Percentiles rank a stretch among this genome's conserved stretches.
These are phyloP conservation scores for Hypoxylon sp. DNA, from an alignment of 2,329 filamentous ascomycete species.

Conservation along the genomic window DNA sequence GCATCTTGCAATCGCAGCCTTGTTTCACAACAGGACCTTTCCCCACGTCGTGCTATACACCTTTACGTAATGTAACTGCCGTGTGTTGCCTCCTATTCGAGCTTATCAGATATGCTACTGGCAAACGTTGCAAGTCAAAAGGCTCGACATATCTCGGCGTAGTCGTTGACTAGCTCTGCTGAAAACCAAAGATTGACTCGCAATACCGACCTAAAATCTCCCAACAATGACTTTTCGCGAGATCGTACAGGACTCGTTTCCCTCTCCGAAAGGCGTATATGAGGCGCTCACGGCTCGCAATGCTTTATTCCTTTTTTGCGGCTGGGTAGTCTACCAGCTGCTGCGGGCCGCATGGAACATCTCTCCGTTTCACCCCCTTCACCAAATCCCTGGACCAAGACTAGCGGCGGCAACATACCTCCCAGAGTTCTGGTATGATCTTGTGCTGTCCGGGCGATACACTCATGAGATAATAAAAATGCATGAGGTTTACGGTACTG, in stretches of 20 bases:
- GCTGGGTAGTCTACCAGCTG: conserved; percentile 34
- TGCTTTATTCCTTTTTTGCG: conserved; percentile 13
- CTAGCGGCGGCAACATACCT: conserved; percentile 36
- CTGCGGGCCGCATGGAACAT: conserved; percentile 27
- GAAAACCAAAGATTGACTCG: background rate
- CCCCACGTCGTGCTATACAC: background rate
- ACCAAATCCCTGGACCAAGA: conserved; percentile 37
- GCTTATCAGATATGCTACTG: background rate
- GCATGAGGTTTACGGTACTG: conserved; percentile 42
- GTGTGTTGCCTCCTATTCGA: background rate
- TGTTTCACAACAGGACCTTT: background rate
- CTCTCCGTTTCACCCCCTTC: conserved; percentile 40
- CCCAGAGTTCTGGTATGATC: conserved; percentile 40
- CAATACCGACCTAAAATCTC: background rate
- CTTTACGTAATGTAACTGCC: conserved; percentile 1
- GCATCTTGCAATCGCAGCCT: background rate
- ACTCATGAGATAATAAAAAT: conserved; percentile 35
- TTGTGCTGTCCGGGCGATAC: conserved; percentile 32
- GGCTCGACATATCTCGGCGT: background rate
- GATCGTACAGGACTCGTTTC: background rate
- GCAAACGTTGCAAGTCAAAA: conserved; percentile 3
- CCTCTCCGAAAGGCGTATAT: background rate
- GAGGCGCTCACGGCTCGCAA: conserved; percentile 11
- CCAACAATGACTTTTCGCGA: conserved; percentile 16
- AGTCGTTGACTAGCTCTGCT: background rate